Base-by-base conservation (phyloP, 2,329 filamentous ascomycete genomes). In the Gyromitra esculenta region DNA sequence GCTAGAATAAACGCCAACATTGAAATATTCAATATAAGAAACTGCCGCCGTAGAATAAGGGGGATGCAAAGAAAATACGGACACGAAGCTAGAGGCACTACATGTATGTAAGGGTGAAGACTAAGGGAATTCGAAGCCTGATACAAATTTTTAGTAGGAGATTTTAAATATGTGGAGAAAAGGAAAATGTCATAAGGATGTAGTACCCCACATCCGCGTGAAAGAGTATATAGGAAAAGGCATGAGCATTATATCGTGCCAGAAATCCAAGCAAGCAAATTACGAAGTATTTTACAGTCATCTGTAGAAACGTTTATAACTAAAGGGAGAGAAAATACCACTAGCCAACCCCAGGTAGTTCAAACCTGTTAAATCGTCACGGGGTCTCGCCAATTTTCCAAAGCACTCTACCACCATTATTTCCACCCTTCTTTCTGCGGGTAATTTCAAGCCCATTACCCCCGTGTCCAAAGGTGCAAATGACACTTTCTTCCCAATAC, bases 381-480 rank as follows among this genome's bases (percentile, higher is more conserved):
- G 57, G 48, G 41, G 52, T 39, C 13, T 56, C 65, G 11, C 76
- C 77, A 78, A 76, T 73, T 39, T 78, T 78, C 76, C 76, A 78
- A 73, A 78, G 65, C 37, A 78, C 56, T 48, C 73, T 76, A 4
- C 76, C 77, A 13, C 77, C 68, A 59, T 59, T 41, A 64, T 37
- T 70, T n/a, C 63, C 63, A 45, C 72, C 68, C 65, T 78, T 79
- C 60, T 66, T 78, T 50, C 76, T 73, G 41, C 76, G 77, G 21
- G 67, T 77, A 39, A 79, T 74, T 50, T 79, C 77, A 54, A 79
- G 70, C n/a, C 77, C 73, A 37, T 65, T 68, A 39, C 73, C 76
- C 13, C 77, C 77, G 13, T 79, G 77, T 3, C 77, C 77, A 70
- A 79, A 78, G 43, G 76, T 76, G 6, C 68, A 75, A n/a, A 79